Evolutionary conservation across 2,329 filamentous ascomycete genomes (phyloP).

Genomic region (Ophioceras dolichostomum): DNA sequence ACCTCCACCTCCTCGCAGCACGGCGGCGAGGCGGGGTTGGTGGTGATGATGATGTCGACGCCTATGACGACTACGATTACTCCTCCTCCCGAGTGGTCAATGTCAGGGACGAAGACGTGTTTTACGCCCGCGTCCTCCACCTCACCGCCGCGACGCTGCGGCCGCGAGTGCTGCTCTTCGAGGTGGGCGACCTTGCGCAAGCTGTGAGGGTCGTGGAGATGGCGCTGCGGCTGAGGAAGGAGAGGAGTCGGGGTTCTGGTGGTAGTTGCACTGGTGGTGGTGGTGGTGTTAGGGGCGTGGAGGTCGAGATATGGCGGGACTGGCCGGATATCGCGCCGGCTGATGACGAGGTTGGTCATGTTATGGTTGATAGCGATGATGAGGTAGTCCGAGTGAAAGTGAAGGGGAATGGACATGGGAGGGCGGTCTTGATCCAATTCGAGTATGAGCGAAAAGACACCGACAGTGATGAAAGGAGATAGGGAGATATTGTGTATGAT

Average conservation of each 20-base stretch:
- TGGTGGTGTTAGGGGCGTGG: conserved; percentile 23
- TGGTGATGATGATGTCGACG: background rate
- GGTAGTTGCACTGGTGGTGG: conserved; percentile 30
- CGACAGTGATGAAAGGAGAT: too few relatives aligned
- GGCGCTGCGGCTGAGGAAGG: conserved; percentile 17
- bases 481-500: background rate
- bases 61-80: background rate
- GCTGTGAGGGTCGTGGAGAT: conserved; percentile 48
- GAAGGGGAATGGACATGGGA: conserved; percentile 33
- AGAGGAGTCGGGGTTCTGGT: conserved; percentile 4
- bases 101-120: conserved; percentile 38
- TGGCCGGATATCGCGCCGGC: conserved; percentile 32
- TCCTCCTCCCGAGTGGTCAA: background rate
- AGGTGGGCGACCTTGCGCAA: conserved; percentile 60
- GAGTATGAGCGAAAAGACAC: background rate
- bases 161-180: conserved; percentile 50
- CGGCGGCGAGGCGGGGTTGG: too few relatives aligned
- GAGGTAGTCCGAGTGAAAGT: too few relatives aligned
- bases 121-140: conserved; percentile 55
- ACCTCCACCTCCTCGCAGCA: conserved; percentile 4
- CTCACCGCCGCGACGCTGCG: conserved; percentile 32
- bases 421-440: conserved; percentile 26
- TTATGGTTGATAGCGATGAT: too few relatives aligned
- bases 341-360: conserved; percentile 17
- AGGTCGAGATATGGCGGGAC: conserved; percentile 64